Percentiles rank a stretch among this genome's conserved stretches.
Conservation (phyloP, 371 early-diverging fungal species). For the Choanephora cucurbitarum region DNA sequence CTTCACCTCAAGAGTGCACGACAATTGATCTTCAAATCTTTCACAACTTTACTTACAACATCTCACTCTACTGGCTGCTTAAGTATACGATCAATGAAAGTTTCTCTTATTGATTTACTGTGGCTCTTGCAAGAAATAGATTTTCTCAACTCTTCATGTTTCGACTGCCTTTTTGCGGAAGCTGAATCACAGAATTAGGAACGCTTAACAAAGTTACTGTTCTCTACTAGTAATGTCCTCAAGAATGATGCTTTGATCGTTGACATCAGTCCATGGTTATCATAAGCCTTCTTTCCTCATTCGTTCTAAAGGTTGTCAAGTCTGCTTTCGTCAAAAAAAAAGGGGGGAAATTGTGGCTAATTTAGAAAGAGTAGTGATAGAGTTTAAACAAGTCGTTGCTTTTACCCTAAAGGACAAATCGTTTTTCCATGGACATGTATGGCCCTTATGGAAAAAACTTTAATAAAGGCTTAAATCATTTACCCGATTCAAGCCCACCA, state of each 20-base stretch:
- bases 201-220: slow-evolving; percentile 19
- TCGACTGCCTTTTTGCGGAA: slow-evolving; percentile 17
- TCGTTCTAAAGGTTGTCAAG: slow-evolving; percentile 19
- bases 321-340: slow-evolving; percentile 19
- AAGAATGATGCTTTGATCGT: slow-evolving; percentile 16
- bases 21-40: slow-evolving; percentile 1
- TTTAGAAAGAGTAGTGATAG: too few species aligned
- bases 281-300: slow-evolving; percentile 17
- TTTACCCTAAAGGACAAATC: neutral
- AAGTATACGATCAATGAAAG: slow-evolving; percentile 13
- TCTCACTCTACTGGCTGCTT: slow-evolving; percentile 7
- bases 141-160: slow-evolving; percentile 1
- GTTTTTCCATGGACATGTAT: too few species aligned
- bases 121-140: slow-evolving; percentile 5
- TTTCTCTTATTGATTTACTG: slow-evolving; percentile 9
- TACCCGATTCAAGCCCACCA: too few species aligned
- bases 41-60: slow-evolving; percentile 3
- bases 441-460: neutral
- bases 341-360: too few species aligned
- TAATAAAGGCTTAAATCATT: too few species aligned
- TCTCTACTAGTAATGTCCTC: slow-evolving; percentile 17
- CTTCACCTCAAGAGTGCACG: slow-evolving; percentile 6
- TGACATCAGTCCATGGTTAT: slow-evolving; percentile 12
- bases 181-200: slow-evolving; percentile 10
- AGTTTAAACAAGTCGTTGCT: neutral